Percentiles rank a stretch among this genome's conserved stretches.
phyloP scores from a whole-genome alignment of 768 basidiomycete genomes.

The Kwoniella sp. region DNA sequence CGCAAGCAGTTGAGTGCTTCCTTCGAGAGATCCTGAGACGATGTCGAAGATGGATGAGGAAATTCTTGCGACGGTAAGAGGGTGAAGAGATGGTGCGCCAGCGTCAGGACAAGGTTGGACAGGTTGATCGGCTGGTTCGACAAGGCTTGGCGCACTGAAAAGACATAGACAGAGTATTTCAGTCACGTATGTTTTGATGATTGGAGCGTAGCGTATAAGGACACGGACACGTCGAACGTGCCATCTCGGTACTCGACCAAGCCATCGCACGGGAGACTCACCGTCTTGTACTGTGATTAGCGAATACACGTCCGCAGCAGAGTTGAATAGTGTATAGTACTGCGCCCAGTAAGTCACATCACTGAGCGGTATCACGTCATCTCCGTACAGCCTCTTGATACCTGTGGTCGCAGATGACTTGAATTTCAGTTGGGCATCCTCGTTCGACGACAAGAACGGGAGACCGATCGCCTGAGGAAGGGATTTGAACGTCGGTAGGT shows the following conservation, averaged over 20 bases:
- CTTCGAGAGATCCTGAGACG: conserved; percentile 72
- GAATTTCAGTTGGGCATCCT: conserved; percentile 88
- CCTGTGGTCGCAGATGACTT: conserved; percentile 73
- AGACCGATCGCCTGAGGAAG: conserved; percentile 52
- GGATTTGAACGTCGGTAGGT: conserved; percentile 50
- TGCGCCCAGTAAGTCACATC: conserved; percentile 87
- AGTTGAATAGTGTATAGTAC: conserved; percentile 83
- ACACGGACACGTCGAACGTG: no score
- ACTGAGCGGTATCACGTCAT: conserved; percentile 71
- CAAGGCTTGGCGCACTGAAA: conserved; percentile 76
- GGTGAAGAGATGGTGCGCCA: conserved; percentile 59
- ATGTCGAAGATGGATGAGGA: conserved; percentile 61
- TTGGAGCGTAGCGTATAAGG: no score
- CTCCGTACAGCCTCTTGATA: conserved; percentile 71
- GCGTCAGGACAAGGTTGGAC: conserved; percentile 73
- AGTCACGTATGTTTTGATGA: neutral
- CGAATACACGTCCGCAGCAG: conserved; percentile 86
- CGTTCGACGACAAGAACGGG: conserved; percentile 57
- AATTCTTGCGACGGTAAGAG: conserved; percentile 47
- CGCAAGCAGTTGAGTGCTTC: conserved; percentile 92
- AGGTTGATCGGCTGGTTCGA: conserved; percentile 83
- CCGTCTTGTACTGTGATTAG: conserved; percentile 83
- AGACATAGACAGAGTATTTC: neutral
- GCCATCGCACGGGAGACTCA: conserved; percentile 61
- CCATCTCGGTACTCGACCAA: neutral